Conservation (phyloP, 192 early-diverging fungal species). For the Backusella mclennaniae region DNA sequence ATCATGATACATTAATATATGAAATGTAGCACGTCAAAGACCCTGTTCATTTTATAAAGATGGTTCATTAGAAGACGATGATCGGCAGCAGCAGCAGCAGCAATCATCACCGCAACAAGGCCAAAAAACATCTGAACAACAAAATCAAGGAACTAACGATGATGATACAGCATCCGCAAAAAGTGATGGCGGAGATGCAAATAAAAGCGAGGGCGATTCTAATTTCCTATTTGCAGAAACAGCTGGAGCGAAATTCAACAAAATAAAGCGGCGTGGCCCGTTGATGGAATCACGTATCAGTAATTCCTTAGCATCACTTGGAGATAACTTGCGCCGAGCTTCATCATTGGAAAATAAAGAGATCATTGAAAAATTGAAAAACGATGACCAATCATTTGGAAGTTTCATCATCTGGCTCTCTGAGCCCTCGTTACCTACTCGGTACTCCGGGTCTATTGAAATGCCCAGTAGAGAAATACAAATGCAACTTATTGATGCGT, state of each 20-base stretch:
- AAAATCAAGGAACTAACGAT: neutral
- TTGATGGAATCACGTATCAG: slow-evolving; percentile 10
- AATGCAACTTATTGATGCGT: slow-evolving; percentile 26
- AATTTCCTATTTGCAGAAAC: neutral
- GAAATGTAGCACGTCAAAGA: slow-evolving; percentile 26
- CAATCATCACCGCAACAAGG: neutral
- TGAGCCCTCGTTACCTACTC: slow-evolving; percentile 22
- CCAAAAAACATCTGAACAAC: neutral
- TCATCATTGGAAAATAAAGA: neutral
- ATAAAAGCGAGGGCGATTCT: neutral
- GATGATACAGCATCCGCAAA: neutral
- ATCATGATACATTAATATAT: neutral
- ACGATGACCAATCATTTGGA: neutral
- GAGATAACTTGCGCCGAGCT: slow-evolving; percentile 7
- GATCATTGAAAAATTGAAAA: neutral
- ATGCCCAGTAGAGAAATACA: slow-evolving; percentile 29
- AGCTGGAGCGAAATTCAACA: neutral
- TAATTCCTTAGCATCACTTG: slow-evolving; percentile 4
- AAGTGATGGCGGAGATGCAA: neutral
- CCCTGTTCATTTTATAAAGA: slow-evolving; percentile 32
- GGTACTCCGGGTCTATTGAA: slow-evolving; percentile 20
- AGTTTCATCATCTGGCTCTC: slow-evolving; percentile 12
- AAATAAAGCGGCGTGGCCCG: neutral
- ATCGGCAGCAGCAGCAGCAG: neutral
- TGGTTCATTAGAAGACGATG: slow-evolving; percentile 1